Evolutionary conservation across 768 basidiomycete genomes (phyloP), one percentile per base, ranked within the genome.

Genomic region (Phlegmacium glaucopus): DNA sequence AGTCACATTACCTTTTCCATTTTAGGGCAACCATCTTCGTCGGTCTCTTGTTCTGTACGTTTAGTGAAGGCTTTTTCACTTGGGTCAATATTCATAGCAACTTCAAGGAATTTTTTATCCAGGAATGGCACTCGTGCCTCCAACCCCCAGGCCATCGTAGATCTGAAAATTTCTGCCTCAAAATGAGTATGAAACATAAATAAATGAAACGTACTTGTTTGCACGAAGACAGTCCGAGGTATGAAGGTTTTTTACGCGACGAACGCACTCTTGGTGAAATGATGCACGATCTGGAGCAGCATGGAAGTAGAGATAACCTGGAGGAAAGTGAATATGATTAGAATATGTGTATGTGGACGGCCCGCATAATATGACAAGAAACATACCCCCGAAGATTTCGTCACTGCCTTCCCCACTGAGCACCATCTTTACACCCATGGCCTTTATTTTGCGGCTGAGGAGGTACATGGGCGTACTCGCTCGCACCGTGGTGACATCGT

Each of bases 361-460:
- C 27, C 27, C 27, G 12, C 10, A 25, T 15, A 8, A 40, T 32
- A 32, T 35, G 11, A 27, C 27, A 35, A 12, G 13, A 29, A 37
- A 30, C 48, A 44, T 62, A 90, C 94, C 94, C 72, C 95, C 95
- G 30, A 97, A 81, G 51, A 98, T 93, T 69, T 99, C 96, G 58
- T 99, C 96, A 52, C 90, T 92, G 32, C 96, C 96, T 69, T 99
- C 96, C 13, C 96, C 96, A 54, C 88, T 91, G 29, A 98, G 77
- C 12, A 99, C 96, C 96, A 99, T 99, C 74, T 99, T 99, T 44
- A 99, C 96, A 48, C 96, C 96, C 90, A 93, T 97, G 4, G 96
- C 95, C 72, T 98, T 99, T 74, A 99, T 94, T 72, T 99, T 98
- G 41, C 96, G 80, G 63, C 89, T 92, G 50, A 99, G 82, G 25